Evolutionary conservation across 495 filamentous ascomycete species (phyloP).

Genomic region (Tuber aestivum): DNA sequence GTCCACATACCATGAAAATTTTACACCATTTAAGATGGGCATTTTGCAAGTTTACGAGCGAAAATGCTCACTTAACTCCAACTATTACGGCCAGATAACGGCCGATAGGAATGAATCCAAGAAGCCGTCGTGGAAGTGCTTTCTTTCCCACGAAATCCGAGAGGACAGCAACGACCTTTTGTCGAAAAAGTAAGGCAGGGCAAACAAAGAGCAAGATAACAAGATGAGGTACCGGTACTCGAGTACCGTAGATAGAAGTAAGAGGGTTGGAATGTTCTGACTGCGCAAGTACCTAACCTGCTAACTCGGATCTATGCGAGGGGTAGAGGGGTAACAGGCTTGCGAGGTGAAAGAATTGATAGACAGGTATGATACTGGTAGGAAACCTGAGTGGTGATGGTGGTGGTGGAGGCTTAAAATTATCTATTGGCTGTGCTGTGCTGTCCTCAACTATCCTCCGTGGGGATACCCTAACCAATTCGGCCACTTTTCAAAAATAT

Average conservation of each 20-base stretch:
- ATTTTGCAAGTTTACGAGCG: slow-evolving; percentile 24
- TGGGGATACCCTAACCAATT: background rate
- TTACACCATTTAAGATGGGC: slow-evolving; percentile 37
- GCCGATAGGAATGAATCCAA: background rate
- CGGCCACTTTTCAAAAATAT: background rate
- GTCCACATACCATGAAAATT: slow-evolving; percentile 38
- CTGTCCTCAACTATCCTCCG: background rate
- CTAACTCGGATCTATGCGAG: background rate
- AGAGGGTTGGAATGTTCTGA: background rate
- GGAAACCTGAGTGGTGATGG: background rate
- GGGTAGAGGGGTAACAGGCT: background rate
- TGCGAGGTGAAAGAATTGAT: background rate
- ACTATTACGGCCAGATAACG: background rate
- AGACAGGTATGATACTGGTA: background rate
- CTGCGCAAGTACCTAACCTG: background rate
- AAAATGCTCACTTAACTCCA: slow-evolving; percentile 3
- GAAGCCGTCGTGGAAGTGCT: background rate
- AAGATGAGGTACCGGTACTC: background rate
- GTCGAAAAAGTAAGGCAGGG: background rate
- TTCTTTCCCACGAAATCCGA: background rate
- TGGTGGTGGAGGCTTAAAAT: background rate
- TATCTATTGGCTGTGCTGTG: background rate
- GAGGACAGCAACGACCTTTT: background rate
- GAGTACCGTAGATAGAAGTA: background rate
- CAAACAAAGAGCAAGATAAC: background rate